Evolutionary conservation across 345 rosid genomes (phyloP), one percentile per base, ranked within the genome.

Genomic region (Ceriops decandra): DNA sequence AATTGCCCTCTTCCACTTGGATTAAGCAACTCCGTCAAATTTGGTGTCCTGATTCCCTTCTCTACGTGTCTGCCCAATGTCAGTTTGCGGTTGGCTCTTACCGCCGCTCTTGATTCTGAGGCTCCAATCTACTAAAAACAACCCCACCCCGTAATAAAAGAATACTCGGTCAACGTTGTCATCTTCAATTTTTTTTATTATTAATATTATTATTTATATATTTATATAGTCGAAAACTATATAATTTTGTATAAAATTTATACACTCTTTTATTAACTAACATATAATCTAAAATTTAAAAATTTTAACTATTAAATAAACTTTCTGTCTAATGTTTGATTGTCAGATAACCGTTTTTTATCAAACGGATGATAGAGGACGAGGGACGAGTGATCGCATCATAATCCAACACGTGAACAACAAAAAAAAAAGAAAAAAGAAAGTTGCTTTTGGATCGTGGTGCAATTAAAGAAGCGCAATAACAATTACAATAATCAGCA

Each of bases 1-100:
- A 22, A 11, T 13, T 8, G 75, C 69, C 27, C 7, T 15, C 56
- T 2, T 36, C 67, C 67, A 70, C 61, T 32, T 21, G 38, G 57
- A n/a, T 47, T 60, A 22, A 69, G 51, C 36, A 13, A 70, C 42
- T 28, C 46, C 35, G 63, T 70, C 74, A 63, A 62, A 54, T 5
- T 38, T 7, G 47, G 56, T 27, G 30, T 35, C 2, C 1, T 24
- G 5, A 35, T 24, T 2, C 11, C 5, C 21, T 51, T 51, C 51
- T 71, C 69, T 8, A 17, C 26, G 11, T 56, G 4, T 2, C 20
- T 28, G 31, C 49, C 74, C 57, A 57, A 32, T 47, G 63, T 42
- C 49, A 42, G 17, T 16, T 42, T 13, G 17, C 15, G 19, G 49
- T 42, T 42, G 49, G 19, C 17, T 15, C 5, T 15, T 42, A 3